These are phyloP conservation scores for Diplodia corticola DNA, from an alignment of 2,329 filamentous ascomycete genomes.

Conservation along the genomic window DNA sequence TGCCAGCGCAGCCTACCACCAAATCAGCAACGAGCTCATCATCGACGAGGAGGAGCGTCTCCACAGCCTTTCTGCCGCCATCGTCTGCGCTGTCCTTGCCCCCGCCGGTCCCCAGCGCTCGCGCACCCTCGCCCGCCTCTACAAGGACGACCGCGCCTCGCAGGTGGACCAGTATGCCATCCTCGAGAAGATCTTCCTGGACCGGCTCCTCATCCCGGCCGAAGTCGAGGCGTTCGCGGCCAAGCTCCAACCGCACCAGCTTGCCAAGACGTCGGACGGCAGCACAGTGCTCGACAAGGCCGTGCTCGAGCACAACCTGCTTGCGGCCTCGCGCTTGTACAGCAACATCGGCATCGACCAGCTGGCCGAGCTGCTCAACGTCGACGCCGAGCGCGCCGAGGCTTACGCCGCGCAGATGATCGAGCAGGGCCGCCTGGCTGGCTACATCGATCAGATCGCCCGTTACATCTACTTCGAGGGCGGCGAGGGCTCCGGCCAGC, in stretches of 20 bases:
- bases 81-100: conserved; percentile 88
- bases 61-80: conserved; percentile 79
- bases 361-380: conserved; percentile 73
- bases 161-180: conserved; percentile 80
- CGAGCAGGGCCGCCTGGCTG: conserved; percentile 84
- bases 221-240: conserved; percentile 86
- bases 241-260: conserved; percentile 80
- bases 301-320: conserved; percentile 92
- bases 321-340: conserved; percentile 69
- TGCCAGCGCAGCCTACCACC: conserved; percentile 84
- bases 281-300: conserved; percentile 91
- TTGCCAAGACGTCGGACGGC: conserved; percentile 85
- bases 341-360: conserved; percentile 60
- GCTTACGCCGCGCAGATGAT: conserved; percentile 93
- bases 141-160: conserved; percentile 85
- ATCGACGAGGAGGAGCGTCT: conserved; percentile 87
- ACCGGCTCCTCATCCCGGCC: conserved; percentile 74
- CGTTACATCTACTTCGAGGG: conserved; percentile 84
- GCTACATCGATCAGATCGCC: conserved; percentile 92
- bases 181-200: conserved; percentile 95
- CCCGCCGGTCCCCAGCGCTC: conserved; percentile 85
- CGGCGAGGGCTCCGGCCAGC: conserved; percentile 68
- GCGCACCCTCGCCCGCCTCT: conserved; percentile 76
- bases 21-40: conserved; percentile 73
- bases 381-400: conserved; percentile 80